Evolutionary conservation across 106 monocot species (phyloP).

Genomic region (Platanthera guangdongensis): DNA sequence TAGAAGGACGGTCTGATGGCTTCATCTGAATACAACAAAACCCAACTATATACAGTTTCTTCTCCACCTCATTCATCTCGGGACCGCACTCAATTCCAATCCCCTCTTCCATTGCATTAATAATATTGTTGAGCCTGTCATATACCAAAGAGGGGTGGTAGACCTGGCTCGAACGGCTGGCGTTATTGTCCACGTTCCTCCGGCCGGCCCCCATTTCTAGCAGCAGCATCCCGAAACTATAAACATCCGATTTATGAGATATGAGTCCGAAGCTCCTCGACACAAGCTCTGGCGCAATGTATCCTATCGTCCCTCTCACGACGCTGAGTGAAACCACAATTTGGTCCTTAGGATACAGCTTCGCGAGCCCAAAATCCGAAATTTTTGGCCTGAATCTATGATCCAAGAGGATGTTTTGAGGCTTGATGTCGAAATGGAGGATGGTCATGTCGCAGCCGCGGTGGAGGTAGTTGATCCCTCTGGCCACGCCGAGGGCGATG

Average conservation of each 20-base stretch:
- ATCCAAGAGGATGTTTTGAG: too few relatives aligned
- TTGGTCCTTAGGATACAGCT: too few relatives aligned
- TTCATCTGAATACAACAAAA: slow-evolving; percentile 15
- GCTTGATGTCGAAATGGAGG: slow-evolving; percentile 12
- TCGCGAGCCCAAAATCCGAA: too few relatives aligned
- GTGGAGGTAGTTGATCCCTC: slow-evolving; percentile 19
- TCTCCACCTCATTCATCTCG: not conserved
- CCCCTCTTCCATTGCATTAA: too few relatives aligned
- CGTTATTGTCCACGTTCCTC: slow-evolving; percentile 2
- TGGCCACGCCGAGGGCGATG: slow-evolving; percentile 10
- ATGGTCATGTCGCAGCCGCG: slow-evolving; percentile 19
- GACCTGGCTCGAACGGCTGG: slow-evolving; percentile 4
- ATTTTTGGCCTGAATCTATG: too few relatives aligned
- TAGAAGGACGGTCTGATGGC: slow-evolving; percentile 2
- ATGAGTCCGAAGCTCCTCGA: slow-evolving; percentile 17
- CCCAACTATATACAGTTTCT: slow-evolving; percentile 10
- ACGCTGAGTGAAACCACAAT: too few relatives aligned
- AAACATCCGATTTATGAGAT: slow-evolving; percentile 12
- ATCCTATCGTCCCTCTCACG: too few relatives aligned
- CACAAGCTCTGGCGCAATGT: slow-evolving; percentile 10
- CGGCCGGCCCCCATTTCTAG: slow-evolving; percentile 12
- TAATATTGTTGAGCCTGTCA: too few relatives aligned
- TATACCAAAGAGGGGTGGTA: not conserved
- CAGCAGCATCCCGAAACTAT: slow-evolving; percentile 19
- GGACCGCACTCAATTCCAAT: not conserved